phyloP scores from a whole-genome alignment of 2,329 filamentous ascomycete genomes.

The Xylaria digitata region DNA sequence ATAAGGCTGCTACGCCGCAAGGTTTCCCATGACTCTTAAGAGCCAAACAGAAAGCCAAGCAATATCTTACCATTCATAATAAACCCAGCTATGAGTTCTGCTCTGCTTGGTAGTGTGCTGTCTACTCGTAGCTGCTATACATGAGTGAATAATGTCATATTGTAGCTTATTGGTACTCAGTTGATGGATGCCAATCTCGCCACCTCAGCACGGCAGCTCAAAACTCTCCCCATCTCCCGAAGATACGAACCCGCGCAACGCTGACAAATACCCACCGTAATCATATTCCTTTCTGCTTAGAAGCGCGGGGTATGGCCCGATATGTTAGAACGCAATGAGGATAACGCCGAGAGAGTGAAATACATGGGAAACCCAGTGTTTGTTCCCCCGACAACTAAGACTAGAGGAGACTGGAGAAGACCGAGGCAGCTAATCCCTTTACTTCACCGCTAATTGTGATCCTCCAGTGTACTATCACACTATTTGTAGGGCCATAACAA shows the following conservation, averaged over 20 bases:
- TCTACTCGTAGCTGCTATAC: not conserved
- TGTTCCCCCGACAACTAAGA: not conserved
- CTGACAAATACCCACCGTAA: conserved; percentile 18
- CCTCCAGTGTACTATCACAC: not conserved
- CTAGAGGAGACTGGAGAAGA: not conserved
- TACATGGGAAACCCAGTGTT: not conserved
- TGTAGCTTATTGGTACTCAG: not conserved
- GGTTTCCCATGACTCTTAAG: conserved; percentile 6
- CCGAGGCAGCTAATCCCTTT: not conserved
- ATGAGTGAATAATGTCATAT: not conserved
- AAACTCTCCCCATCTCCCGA: not conserved
- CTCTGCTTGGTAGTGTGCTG: no score
- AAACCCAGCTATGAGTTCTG: no score
- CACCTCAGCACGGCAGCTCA: not conserved
- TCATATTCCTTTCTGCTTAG: not conserved
- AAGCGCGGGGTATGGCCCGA: not conserved
- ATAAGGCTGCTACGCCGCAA: conserved; percentile 7
- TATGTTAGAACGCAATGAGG: not conserved
- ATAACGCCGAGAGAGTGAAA: not conserved
- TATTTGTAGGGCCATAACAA: not conserved
- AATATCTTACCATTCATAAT: not conserved
- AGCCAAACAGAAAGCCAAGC: not conserved
- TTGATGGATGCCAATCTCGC: conserved; percentile 11
- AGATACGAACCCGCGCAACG: not conserved
- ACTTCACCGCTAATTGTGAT: not conserved